Percentiles rank a stretch among this genome's conserved stretches.
These are phyloP conservation scores for Mycena kentingensis DNA, from an alignment of 768 basidiomycete genomes.

Conservation along the genomic window DNA sequence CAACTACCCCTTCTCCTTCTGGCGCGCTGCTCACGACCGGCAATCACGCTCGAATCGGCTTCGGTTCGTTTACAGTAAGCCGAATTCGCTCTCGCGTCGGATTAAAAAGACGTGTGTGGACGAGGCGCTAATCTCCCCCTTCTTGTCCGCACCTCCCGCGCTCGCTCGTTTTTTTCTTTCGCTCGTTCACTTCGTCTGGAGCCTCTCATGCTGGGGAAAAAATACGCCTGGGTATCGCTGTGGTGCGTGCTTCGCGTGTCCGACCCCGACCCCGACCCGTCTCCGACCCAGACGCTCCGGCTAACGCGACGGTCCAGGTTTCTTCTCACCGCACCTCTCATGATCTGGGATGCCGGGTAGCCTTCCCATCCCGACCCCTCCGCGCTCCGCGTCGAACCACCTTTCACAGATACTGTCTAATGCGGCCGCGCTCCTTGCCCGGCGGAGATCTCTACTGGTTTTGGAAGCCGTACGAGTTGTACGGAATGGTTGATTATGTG, in stretches of 20 bases:
- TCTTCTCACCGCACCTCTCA: slow-evolving; percentile 54
- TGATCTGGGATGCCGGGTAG: slow-evolving; percentile 70
- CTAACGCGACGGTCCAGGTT: slow-evolving; percentile 38
- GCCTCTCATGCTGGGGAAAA: slow-evolving; percentile 22
- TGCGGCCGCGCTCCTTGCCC: slow-evolving; percentile 45
- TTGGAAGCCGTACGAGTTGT: slow-evolving; percentile 73
- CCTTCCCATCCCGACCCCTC: slow-evolving; percentile 3
- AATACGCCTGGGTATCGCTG: slow-evolving; percentile 48
- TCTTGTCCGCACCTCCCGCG: not conserved
- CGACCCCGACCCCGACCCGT: too few species aligned
- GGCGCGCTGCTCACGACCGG: not conserved
- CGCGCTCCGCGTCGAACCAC: slow-evolving; percentile 37
- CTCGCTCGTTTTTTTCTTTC: not conserved
- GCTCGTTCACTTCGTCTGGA: not conserved
- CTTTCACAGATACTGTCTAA: slow-evolving; percentile 27
- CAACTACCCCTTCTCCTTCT: not conserved
- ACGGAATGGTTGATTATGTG: slow-evolving; percentile 53
- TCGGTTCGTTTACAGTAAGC: too few species aligned
- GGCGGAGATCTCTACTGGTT: slow-evolving; percentile 86
- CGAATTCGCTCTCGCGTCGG: slow-evolving; percentile 24
- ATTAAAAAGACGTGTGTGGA: slow-evolving; percentile 12
- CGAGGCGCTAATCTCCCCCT: not conserved
- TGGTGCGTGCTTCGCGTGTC: slow-evolving; percentile 37
- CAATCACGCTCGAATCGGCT: not conserved
- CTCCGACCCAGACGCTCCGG: too few species aligned